A percentile compares a stretch with the other conserved stretches of the same genome.
Evolutionary conservation across 2,329 filamentous ascomycete species (phyloP).

Genomic region (Nemania sp.): DNA sequence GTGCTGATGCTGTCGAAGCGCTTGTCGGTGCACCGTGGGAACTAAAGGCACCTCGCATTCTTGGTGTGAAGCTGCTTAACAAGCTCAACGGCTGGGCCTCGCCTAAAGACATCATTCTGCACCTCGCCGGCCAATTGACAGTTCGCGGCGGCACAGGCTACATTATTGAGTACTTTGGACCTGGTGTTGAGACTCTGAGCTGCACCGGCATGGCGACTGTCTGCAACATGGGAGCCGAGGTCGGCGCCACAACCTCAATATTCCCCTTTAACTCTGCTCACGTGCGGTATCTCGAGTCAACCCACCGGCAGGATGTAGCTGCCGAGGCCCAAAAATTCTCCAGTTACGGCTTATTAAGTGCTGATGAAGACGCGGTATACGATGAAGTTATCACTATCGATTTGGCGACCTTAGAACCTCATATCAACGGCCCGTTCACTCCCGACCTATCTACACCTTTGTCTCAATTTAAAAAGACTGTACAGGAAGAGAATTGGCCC

Average conservation of each 20-base stretch:
- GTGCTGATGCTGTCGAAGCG: constrained; percentile 95
- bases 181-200: constrained; percentile 86
- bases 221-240: constrained; percentile 88
- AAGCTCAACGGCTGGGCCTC: constrained; percentile 87
- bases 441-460: constrained; percentile 93
- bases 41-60: constrained; percentile 87
- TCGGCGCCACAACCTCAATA: constrained; percentile 91
- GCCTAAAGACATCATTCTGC: constrained; percentile 93
- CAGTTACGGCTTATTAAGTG: constrained; percentile 64
- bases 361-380: constrained; percentile 83
- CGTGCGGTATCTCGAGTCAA: constrained; percentile 83
- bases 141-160: constrained; percentile 93
- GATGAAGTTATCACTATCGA: constrained; percentile 91
- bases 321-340: constrained; percentile 63
- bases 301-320: constrained; percentile 74
- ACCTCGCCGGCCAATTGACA: constrained; percentile 85
- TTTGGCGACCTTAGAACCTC: constrained; percentile 86
- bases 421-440: constrained; percentile 97
- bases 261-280: constrained; percentile 91
- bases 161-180: constrained; percentile 92
- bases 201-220: constrained; percentile 92
- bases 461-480: constrained; percentile 84
- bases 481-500: constrained; percentile 87
- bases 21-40: constrained; percentile 97
- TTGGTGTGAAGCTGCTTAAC: constrained; percentile 84